Conservation (phyloP, 2,329 filamentous ascomycete species). For the Erysiphe neolycopersici region DNA sequence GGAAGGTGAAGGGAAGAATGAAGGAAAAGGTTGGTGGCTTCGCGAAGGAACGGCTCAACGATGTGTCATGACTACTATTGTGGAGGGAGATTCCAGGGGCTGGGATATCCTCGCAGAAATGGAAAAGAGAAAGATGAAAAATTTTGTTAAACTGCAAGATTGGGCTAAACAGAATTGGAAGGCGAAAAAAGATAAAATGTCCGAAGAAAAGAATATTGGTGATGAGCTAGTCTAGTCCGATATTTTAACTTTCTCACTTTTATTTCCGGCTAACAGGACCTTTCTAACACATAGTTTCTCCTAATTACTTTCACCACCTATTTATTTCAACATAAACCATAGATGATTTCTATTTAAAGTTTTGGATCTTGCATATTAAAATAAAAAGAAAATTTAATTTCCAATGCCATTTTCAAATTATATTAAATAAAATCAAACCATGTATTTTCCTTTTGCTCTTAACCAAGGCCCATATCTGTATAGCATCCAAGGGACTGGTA, state of each 20-base stretch:
- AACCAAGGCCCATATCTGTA: constrained; percentile 13
- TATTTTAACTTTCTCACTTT: too few species aligned
- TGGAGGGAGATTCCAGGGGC: constrained; percentile 5
- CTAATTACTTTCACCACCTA: too few species aligned
- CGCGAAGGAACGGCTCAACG: constrained; percentile 7
- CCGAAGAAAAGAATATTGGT: too few species aligned
- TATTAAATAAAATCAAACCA: background rate
- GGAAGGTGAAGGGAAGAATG: constrained; percentile 13
- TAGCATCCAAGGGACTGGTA: constrained; percentile 18
- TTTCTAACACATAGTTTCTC: too few species aligned
- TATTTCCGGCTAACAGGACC: too few species aligned
- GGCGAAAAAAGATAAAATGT: background rate
- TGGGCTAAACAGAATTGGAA: constrained; percentile 2
- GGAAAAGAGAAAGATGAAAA: constrained; percentile 4
- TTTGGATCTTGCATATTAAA: too few species aligned
- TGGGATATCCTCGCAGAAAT: constrained; percentile 9
- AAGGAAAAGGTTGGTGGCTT: constrained; percentile 12
- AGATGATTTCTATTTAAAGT: too few species aligned
- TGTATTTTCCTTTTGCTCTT: constrained; percentile 1
- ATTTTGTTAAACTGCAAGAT: constrained; percentile 1
- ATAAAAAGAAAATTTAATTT: too few species aligned
- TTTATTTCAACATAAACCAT: too few species aligned
- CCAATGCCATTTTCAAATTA: background rate
- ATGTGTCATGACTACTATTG: constrained; percentile 7
- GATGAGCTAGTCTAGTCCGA: too few species aligned